A percentile compares a stretch with the other conserved stretches of the same genome.
Conservation (phyloP, 768 basidiomycete genomes). For the Paxillus ammoniavirescens region DNA sequence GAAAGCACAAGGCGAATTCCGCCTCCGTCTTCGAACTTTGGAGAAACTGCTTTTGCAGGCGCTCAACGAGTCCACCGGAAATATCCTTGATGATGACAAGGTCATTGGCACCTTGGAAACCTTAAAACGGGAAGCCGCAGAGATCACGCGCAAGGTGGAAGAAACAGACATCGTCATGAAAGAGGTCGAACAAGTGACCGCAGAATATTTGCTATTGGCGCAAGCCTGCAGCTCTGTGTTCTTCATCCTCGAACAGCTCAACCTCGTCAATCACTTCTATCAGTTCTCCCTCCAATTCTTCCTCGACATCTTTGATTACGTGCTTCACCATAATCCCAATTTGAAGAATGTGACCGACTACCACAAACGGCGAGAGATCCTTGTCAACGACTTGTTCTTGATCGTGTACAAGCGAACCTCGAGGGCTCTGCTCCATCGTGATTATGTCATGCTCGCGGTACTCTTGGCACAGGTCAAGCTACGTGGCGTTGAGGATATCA, state of each 20-base stretch:
- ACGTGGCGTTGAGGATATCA: conserved; percentile 73
- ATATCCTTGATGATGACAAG: conserved; percentile 98
- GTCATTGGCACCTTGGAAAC: conserved; percentile 96
- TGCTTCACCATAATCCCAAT: conserved; percentile 90
- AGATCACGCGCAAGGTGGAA: conserved; percentile 93
- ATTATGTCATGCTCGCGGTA: conserved; percentile 88
- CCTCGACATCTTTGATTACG: conserved; percentile 96
- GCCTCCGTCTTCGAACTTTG: conserved; percentile 84
- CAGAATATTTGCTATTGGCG: conserved; percentile 91
- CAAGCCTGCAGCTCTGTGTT: conserved; percentile 96
- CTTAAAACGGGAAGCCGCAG: conserved; percentile 93
- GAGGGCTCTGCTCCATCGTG: conserved; percentile 83
- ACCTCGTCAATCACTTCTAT: conserved; percentile 95
- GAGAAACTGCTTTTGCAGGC: conserved; percentile 93
- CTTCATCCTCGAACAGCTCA: conserved; percentile 95
- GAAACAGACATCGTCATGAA: conserved; percentile 95
- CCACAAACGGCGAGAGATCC: conserved; percentile 67
- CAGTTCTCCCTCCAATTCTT: conserved; percentile 98
- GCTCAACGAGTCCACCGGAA: conserved; percentile 93
- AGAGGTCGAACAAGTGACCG: conserved; percentile 94
- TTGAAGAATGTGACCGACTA: conserved; percentile 78
- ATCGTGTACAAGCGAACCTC: conserved; percentile 87
- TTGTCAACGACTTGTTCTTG: conserved; percentile 87
- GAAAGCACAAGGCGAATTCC: conserved; percentile 98
- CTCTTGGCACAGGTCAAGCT: conserved; percentile 88